Conservation (phyloP, 805 yeast species). For the Monosporozyma servazzii region DNA sequence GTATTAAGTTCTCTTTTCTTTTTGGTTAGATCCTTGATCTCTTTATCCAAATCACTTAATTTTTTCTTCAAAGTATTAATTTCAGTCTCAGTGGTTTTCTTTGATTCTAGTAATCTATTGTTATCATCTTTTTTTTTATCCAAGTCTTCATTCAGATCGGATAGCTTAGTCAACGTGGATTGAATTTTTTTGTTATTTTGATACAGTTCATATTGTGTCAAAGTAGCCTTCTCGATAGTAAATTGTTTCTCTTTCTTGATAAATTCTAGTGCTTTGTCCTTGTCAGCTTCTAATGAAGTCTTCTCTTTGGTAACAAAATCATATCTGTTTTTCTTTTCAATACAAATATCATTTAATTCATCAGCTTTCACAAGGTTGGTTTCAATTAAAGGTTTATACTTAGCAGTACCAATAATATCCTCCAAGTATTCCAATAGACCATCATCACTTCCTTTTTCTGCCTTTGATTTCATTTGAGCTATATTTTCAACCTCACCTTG, state of each 20-base stretch:
- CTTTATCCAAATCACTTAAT: constrained; percentile 22
- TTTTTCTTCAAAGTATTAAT: constrained; percentile 17
- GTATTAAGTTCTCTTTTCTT: constrained; percentile 37
- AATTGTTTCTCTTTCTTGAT: constrained; percentile 56
- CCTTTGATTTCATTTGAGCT: constrained; percentile 98
- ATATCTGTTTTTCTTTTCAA: constrained; percentile 72
- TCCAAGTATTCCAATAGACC: constrained; percentile 90
- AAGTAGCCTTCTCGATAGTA: constrained; percentile 42
- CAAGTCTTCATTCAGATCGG: constrained; percentile 35
- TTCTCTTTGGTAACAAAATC: constrained; percentile 74
- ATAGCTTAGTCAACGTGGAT: constrained; percentile 31
- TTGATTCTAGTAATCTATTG: constrained; percentile 32
- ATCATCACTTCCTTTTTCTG: constrained; percentile 84
- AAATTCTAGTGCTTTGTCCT: constrained; percentile 60
- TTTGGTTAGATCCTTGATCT: constrained; percentile 15
- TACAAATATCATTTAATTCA: constrained; percentile 66
- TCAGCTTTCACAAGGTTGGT: constrained; percentile 52
- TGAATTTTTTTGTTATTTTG: constrained; percentile 35
- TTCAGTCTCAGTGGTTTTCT: constrained; percentile 26
- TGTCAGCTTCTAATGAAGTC: constrained; percentile 48
- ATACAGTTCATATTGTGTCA: constrained; percentile 44
- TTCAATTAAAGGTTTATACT: constrained; percentile 71
- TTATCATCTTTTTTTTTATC: constrained; percentile 37
- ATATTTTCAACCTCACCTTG: constrained; percentile 98
- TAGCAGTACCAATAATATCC: constrained; percentile 91